Percentiles rank a stretch among this genome's conserved stretches.
Evolutionary conservation across 805 yeast species (phyloP).

Genomic region (Jamesozyma piceae): DNA sequence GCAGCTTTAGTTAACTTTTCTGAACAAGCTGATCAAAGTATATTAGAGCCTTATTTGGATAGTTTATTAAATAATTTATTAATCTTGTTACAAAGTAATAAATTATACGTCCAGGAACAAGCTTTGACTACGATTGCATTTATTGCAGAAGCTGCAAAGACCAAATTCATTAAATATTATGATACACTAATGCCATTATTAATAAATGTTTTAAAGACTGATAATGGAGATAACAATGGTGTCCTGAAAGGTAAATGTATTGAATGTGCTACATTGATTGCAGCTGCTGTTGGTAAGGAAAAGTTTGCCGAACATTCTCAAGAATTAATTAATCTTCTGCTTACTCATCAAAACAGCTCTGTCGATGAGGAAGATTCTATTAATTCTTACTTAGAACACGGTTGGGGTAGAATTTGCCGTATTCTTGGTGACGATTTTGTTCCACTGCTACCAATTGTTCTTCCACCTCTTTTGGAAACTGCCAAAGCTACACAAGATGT

Average conservation of each 20-base stretch:
- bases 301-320: constrained; percentile 68
- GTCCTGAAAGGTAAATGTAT: constrained; percentile 84
- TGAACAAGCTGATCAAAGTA: constrained; percentile 81
- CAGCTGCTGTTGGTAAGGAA: constrained; percentile 89
- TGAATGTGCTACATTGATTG: constrained; percentile 91
- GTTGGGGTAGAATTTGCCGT: constrained; percentile 91
- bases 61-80: constrained; percentile 64
- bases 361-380: constrained; percentile 67
- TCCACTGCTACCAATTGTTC: constrained; percentile 72
- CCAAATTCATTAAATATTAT: constrained; percentile 79
- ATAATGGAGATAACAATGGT: constrained; percentile 69
- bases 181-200: constrained; percentile 89
- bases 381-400: constrained; percentile 77
- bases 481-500: constrained; percentile 89
- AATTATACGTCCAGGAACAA: constrained; percentile 93
- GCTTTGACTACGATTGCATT: constrained; percentile 93
- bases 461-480: constrained; percentile 79
- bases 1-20: constrained; percentile 95
- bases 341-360: constrained; percentile 53
- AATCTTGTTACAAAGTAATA: constrained; percentile 70
- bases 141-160: constrained; percentile 93
- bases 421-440: constrained; percentile 77
- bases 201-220: constrained; percentile 67
- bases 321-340: constrained; percentile 64
- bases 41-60: constrained; percentile 88